These are phyloP conservation scores for Acer campestre DNA, from an alignment of 345 rosid species.

Conservation along the genomic window DNA sequence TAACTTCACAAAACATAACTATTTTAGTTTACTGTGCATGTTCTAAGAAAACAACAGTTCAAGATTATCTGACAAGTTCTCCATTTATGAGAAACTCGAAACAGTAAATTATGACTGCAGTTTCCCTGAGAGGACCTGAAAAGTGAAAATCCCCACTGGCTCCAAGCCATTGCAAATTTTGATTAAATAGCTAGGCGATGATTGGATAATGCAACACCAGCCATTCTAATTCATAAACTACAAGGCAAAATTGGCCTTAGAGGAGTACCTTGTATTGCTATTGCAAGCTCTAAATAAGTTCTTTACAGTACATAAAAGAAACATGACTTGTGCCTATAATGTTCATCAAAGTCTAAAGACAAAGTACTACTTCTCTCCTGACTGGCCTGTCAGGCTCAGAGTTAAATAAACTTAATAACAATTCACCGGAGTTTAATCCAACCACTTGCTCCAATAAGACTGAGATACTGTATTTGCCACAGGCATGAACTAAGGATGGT, in stretches of 20 bases:
- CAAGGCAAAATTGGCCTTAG: conserved; percentile 9
- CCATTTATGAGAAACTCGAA: background rate
- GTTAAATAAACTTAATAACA: background rate
- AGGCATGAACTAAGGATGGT: background rate
- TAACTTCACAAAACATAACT: background rate
- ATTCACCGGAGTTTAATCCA: background rate
- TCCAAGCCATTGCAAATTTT: background rate
- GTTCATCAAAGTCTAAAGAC: conserved; percentile 2
- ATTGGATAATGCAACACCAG: background rate
- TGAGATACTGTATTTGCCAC: conserved; percentile 4
- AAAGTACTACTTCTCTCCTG: conserved; percentile 10
- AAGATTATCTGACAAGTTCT: background rate
- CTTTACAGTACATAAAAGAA: conserved; percentile 5
- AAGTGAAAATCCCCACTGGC: background rate
- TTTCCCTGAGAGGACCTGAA: too few species aligned
- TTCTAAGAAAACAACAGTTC: background rate
- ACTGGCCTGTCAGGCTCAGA: conserved; percentile 4
- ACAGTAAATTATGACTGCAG: background rate
- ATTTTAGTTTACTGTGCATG: background rate
- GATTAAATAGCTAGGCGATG: background rate
- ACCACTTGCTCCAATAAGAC: background rate
- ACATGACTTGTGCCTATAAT: background rate
- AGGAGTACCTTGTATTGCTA: conserved; percentile 11
- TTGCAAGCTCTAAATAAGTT: conserved; percentile 3
- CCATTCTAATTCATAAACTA: background rate